These are phyloP conservation scores for Pyrus bretschneideri DNA, from an alignment of 306 rosid species.

Conservation along the genomic window DNA sequence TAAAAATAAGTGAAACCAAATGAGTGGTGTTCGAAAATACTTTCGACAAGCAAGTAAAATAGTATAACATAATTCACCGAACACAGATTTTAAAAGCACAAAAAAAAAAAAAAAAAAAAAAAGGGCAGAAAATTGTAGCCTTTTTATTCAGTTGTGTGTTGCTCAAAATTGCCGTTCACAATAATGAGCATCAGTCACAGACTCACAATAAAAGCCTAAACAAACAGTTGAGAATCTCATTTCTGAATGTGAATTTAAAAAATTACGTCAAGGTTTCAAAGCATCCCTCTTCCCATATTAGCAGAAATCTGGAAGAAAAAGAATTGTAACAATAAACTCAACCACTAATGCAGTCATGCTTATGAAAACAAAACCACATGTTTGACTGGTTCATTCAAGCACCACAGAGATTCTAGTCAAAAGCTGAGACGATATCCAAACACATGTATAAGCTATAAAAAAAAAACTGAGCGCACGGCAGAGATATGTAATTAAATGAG, in stretches of 20 bases:
- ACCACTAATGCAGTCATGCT: neutral
- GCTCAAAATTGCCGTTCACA: neutral
- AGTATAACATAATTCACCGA: neutral
- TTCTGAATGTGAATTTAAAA: neutral
- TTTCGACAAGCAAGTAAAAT: neutral
- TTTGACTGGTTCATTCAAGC: neutral
- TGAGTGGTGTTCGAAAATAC: neutral
- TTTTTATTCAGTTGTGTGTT: neutral
- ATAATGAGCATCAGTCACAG: neutral
- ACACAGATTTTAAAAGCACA: neutral
- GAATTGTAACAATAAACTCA: neutral
- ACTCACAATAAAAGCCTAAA: neutral
- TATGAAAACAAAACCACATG: neutral
- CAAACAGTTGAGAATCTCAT: neutral
- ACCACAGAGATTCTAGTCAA: neutral
- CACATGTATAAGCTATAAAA: neutral
- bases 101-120: neutral
- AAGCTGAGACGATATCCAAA: neutral
- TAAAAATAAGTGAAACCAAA: conserved; percentile 15
- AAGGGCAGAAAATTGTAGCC: neutral
- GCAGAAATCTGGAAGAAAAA: neutral
- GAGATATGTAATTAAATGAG: neutral
- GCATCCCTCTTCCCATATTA: neutral
- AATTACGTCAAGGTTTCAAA: neutral
- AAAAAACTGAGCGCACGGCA: neutral